Conservation (phyloP, 2,329 filamentous ascomycete genomes). For the Tolypocladium ovalisporum region DNA sequence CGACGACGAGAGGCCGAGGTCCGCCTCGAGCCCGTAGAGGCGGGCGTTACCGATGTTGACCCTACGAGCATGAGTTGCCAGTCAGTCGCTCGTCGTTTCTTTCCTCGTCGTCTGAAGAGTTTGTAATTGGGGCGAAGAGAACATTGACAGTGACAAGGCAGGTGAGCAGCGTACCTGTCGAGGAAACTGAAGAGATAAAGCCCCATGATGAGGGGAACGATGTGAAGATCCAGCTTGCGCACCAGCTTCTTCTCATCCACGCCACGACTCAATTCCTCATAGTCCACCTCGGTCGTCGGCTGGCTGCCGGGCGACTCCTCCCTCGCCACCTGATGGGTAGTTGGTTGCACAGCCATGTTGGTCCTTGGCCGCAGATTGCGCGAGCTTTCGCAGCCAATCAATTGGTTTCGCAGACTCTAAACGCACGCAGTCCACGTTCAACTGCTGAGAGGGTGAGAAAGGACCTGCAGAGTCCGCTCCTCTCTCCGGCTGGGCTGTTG, state of each 20-base stretch:
- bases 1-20: slow-evolving; percentile 45
- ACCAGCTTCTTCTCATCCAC: slow-evolving; percentile 44
- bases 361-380: not conserved
- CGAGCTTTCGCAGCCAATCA: not conserved
- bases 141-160: not conserved
- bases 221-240: slow-evolving; percentile 51
- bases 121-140: slow-evolving; percentile 11
- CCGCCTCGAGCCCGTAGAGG: slow-evolving; percentile 53
- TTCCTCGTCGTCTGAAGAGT: not conserved
- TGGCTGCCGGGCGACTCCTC: not conserved
- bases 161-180: slow-evolving; percentile 36
- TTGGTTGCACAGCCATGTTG: not conserved
- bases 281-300: not conserved
- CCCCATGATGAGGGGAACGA: slow-evolving; percentile 57
- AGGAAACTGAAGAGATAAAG: slow-evolving; percentile 68
- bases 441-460: not conserved
- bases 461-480: not conserved
- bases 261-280: not conserved
- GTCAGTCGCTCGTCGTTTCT: slow-evolving; percentile 12
- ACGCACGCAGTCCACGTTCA: not conserved
- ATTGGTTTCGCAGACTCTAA: not conserved
- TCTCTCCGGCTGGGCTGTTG: not conserved
- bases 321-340: not conserved
- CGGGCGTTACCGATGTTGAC: slow-evolving; percentile 67
- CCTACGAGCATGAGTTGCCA: slow-evolving; percentile 15